phyloP scores from a whole-genome alignment of 2,329 filamentous ascomycete genomes.

The Apiospora phragmitis region DNA sequence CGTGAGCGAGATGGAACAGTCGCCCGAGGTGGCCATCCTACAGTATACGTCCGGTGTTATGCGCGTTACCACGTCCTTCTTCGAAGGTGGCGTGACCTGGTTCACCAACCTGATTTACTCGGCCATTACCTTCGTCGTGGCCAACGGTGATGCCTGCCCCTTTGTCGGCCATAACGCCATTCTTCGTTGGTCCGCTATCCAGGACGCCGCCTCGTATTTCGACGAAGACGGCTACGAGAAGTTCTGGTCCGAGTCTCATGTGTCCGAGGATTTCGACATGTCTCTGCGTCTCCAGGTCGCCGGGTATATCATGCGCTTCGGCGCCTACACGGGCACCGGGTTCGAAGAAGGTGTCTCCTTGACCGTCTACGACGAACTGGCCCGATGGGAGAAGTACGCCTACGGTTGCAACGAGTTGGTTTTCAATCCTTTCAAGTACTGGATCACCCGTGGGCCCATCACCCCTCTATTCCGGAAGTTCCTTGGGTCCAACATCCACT shows the following conservation, averaged over 20 bases:
- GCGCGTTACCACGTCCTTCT: conserved; percentile 75
- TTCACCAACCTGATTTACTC: conserved; percentile 76
- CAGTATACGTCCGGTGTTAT: conserved; percentile 78
- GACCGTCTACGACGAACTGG: conserved; percentile 81
- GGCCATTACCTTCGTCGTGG: conserved; percentile 75
- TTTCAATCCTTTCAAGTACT: conserved; percentile 75
- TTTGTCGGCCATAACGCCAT: conserved; percentile 83
- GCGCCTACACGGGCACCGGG: conserved; percentile 71
- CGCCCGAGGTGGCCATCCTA: conserved; percentile 75
- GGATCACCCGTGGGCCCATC: conserved; percentile 73
- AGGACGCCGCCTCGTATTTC: conserved; percentile 66
- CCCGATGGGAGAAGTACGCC: conserved; percentile 85
- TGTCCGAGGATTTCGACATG: conserved; percentile 83
- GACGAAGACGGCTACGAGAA: conserved; percentile 74
- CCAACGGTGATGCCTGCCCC: conserved; percentile 74
- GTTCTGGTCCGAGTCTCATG: conserved; percentile 79
- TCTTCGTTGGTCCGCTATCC: conserved; percentile 73
- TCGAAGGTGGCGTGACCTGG: conserved; percentile 66
- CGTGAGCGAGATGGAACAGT: conserved; percentile 80
- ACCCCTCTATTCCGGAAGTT: conserved; percentile 77
- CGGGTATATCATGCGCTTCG: conserved; percentile 72
- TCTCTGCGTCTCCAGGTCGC: conserved; percentile 72
- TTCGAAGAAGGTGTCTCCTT: conserved; percentile 84
- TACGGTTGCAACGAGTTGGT: conserved; percentile 82
- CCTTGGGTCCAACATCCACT: conserved; percentile 69